Evolutionary conservation across 345 rosid genomes (phyloP).

Genomic region (Pugionium cornutum): DNA sequence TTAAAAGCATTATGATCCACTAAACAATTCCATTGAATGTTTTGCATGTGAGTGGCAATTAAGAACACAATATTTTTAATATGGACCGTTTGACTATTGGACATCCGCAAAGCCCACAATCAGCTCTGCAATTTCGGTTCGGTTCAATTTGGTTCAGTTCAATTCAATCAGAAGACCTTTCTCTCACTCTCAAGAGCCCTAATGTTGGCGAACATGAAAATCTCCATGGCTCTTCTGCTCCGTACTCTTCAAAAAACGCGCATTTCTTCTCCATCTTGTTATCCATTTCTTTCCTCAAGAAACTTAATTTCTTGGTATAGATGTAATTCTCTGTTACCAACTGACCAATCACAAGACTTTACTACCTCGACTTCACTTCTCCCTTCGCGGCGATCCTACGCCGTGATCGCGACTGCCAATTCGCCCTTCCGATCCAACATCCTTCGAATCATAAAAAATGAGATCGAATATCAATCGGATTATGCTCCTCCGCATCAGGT

Average conservation of each 20-base stretch:
- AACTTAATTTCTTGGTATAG: slow-evolving; percentile 23
- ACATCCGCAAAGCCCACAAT: background rate
- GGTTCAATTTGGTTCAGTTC: background rate
- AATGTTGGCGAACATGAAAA: slow-evolving; percentile 20
- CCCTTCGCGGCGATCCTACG: slow-evolving; percentile 34
- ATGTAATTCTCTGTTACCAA: slow-evolving; percentile 16
- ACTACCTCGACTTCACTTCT: slow-evolving; percentile 17
- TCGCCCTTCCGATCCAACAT: slow-evolving; percentile 64
- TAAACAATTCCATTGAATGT: too few species aligned
- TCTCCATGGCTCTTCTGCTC: slow-evolving; percentile 41
- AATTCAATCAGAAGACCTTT: slow-evolving; percentile 12
- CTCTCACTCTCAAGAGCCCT: slow-evolving; percentile 25
- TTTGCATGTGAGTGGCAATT: too few species aligned
- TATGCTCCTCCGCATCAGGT: slow-evolving; percentile 69
- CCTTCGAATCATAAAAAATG: slow-evolving; percentile 59
- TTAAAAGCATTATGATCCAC: too few species aligned
- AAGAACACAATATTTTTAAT: too few species aligned
- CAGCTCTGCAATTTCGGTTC: background rate
- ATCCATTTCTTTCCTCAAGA: slow-evolving; percentile 21
- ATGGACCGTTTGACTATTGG: background rate
- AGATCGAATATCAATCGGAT: slow-evolving; percentile 60
- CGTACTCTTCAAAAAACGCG: slow-evolving; percentile 28
- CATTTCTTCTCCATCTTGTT: slow-evolving; percentile 8
- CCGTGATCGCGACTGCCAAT: slow-evolving; percentile 25
- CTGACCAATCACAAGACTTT: slow-evolving; percentile 23